These are phyloP conservation scores for Hyaloperonospora brassicae DNA, from an alignment of 352 stramenopile species.

Conservation along the genomic window DNA sequence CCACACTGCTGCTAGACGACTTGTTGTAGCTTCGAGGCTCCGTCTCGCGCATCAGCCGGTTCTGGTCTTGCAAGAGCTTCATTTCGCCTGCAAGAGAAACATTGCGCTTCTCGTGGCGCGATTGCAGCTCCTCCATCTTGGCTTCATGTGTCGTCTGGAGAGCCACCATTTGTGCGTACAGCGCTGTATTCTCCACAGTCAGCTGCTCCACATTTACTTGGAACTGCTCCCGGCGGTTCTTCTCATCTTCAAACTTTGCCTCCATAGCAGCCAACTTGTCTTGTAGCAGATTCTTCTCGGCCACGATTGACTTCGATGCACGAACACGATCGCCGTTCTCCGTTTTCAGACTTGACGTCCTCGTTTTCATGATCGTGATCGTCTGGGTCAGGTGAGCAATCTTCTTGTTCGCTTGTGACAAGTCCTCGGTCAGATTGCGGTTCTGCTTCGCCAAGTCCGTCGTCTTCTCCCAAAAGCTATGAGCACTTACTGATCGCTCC, in stretches of 20 bases:
- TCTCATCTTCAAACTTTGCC: conserved; percentile 72
- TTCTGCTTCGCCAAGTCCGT: conserved; percentile 80
- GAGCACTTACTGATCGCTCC: conserved; percentile 51
- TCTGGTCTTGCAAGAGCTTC: conserved; percentile 68
- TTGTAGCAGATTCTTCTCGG: conserved; percentile 63
- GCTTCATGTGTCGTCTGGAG: conserved; percentile 73
- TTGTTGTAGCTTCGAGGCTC: conserved; percentile 22
- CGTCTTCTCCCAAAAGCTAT: conserved; percentile 83
- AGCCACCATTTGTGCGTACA: conserved; percentile 84
- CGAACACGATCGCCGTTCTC: conserved; percentile 52
- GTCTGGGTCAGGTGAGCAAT: conserved; percentile 59
- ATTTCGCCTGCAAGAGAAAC: conserved; percentile 62
- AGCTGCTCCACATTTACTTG: conserved; percentile 82
- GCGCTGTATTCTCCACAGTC: conserved; percentile 74
- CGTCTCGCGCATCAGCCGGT: conserved; percentile 52
- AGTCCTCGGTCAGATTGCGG: conserved; percentile 58
- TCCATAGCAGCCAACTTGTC: conserved; percentile 61
- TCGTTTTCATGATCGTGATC: conserved; percentile 50
- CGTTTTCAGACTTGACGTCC: conserved; percentile 38
- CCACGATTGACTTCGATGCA: conserved; percentile 56
- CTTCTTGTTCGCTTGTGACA: conserved; percentile 53
- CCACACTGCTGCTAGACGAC: conserved; percentile 6
- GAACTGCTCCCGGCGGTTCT: conserved; percentile 73
- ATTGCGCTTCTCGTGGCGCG: conserved; percentile 65
- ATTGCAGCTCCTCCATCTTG: conserved; percentile 73